Evolutionary conservation across 2,329 filamentous ascomycete genomes (phyloP).

Genomic region (Aspergillus ochraceoroseus): DNA sequence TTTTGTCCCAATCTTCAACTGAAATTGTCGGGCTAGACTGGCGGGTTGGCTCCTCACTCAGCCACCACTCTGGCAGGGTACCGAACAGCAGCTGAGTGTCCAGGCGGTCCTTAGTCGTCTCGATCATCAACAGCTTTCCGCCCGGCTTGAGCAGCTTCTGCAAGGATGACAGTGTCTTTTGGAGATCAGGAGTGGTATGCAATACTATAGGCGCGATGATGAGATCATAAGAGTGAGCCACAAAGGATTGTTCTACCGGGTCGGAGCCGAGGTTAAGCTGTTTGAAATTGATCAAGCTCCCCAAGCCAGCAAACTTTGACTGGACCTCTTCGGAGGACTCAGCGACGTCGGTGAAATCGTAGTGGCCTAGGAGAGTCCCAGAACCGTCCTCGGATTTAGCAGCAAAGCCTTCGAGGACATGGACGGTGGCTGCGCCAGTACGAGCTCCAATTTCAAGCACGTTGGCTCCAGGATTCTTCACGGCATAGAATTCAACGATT

Average conservation of each 20-base stretch:
- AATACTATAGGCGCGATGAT: conserved; percentile 3
- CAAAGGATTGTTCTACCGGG: neutral
- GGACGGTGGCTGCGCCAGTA: no score
- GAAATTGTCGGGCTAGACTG: neutral
- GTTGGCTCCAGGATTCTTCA: no score
- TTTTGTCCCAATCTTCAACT: neutral
- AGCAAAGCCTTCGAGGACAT: no score
- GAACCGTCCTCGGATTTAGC: no score
- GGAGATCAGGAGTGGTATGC: conserved; percentile 10
- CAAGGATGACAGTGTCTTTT: conserved; percentile 19
- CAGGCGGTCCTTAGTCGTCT: neutral
- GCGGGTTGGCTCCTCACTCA: neutral
- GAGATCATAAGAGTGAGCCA: neutral
- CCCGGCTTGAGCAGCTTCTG: conserved; percentile 33
- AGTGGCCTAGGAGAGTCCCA: no score
- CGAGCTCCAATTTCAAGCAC: no score
- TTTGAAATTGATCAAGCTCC: no score
- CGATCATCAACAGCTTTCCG: conserved; percentile 14
- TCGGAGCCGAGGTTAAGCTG: no score
- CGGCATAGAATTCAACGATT: no score
- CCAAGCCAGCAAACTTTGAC: no score
- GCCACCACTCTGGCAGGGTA: conserved; percentile 1
- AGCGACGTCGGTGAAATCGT: no score
- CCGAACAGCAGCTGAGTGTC: conserved; percentile 1
- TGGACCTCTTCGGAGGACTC: no score